A percentile compares a stretch with the other conserved stretches of the same genome.
These are phyloP conservation scores for Eimeria sp. DNA, from an alignment of 169 alveolate species.

Conservation along the genomic window DNA sequence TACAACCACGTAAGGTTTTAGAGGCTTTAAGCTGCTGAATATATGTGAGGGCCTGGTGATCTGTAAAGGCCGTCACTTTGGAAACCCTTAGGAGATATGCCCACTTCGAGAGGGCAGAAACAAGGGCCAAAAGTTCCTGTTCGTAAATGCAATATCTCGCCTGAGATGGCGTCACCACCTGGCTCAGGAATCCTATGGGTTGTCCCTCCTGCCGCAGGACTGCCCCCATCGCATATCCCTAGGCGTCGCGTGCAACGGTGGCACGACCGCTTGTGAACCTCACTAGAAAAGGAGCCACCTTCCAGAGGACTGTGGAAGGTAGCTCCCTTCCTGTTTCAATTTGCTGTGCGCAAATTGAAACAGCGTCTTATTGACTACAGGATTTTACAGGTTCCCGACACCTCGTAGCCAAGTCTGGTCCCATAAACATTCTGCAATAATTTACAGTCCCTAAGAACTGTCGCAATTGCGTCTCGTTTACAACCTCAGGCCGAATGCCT, in stretches of 20 bases:
- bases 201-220: background rate
- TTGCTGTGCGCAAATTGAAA: no score
- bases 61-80: background rate
- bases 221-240: background rate
- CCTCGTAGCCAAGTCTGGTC: background rate
- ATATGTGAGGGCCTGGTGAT: background rate
- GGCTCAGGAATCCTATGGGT: conserved; percentile 7
- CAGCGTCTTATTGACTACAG: no score
- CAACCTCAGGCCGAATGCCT: background rate
- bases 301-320: no score
- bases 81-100: background rate
- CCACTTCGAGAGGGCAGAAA: background rate
- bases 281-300: no score
- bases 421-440: background rate
- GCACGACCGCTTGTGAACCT: no score
- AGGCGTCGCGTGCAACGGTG: no score
- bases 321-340: no score
- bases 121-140: background rate
- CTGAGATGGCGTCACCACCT: background rate
- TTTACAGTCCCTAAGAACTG: background rate
- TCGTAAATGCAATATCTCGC: background rate
- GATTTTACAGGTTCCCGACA: no score
- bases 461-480: conserved; percentile 11
- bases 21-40: no score
- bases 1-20: no score